Evolutionary conservation across 2,329 filamentous ascomycete genomes (phyloP).

Genomic region (Calonectria crousiana): DNA sequence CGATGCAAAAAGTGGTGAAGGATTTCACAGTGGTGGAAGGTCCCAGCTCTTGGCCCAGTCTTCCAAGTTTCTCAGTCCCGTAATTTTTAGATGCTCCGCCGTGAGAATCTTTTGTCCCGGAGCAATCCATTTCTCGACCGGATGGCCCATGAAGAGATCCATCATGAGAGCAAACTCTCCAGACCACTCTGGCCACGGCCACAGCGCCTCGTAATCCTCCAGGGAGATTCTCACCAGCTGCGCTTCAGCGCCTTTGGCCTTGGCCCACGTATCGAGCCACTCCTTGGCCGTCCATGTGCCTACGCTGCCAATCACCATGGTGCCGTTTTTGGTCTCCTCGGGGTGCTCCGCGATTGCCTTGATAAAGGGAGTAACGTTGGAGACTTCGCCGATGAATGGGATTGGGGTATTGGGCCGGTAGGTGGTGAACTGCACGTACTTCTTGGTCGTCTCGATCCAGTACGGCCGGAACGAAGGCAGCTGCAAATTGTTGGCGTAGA

Average conservation of each 20-base stretch:
- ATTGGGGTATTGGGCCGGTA: neutral
- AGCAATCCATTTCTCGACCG: neutral
- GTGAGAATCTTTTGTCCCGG: conserved; percentile 1
- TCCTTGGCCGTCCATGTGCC: neutral
- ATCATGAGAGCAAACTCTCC: conserved; percentile 5
- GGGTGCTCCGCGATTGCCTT: neutral
- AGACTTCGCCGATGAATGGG: neutral
- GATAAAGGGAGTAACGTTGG: conserved; percentile 1
- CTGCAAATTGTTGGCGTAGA: neutral
- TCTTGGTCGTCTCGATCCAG: conserved; percentile 6
- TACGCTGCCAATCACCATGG: conserved; percentile 5
- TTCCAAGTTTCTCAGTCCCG: neutral
- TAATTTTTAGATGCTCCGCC: neutral
- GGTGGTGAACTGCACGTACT: conserved; percentile 4
- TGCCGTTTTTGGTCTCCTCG: neutral
- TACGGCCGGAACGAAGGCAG: neutral
- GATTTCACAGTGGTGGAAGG: neutral
- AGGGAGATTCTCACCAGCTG: neutral
- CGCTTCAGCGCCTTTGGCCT: neutral
- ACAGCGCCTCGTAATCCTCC: conserved; percentile 2
- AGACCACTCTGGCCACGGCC: neutral
- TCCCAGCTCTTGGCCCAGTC: neutral
- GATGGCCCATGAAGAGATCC: neutral
- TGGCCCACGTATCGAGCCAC: conserved; percentile 4
- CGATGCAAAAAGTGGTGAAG: neutral